A percentile compares a stretch with the other conserved stretches of the same genome.
These are phyloP conservation scores for Phycomyces nitens DNA, from an alignment of 192 early-diverging fungal genomes.

Conservation along the genomic window DNA sequence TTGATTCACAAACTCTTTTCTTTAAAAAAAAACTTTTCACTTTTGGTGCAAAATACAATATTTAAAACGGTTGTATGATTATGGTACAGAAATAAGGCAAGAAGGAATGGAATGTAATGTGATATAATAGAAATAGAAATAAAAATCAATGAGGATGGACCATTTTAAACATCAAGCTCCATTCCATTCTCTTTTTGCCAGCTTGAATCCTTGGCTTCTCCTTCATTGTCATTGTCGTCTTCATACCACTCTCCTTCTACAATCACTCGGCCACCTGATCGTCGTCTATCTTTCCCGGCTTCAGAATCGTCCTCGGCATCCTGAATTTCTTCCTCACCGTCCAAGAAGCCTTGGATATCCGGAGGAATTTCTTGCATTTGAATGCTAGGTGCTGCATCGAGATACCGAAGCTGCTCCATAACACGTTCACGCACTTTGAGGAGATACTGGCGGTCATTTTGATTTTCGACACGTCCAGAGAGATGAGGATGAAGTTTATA, in stretches of 20 bases:
- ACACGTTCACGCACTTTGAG: conserved; percentile 65
- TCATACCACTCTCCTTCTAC: conserved; percentile 37
- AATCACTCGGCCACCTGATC: conserved; percentile 10
- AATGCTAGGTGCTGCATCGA: conserved; percentile 89
- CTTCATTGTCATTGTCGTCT: conserved; percentile 36
- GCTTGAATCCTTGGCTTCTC: conserved; percentile 20
- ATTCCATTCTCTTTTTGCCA: conserved; percentile 5
- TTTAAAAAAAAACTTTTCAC: too few species aligned
- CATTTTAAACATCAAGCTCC: neutral
- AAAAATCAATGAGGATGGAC: too few species aligned
- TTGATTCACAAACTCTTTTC: too few species aligned
- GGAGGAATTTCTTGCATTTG: conserved; percentile 91
- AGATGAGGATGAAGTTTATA: conserved; percentile 86
- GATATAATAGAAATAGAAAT: too few species aligned
- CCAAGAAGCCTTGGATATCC: conserved; percentile 52
- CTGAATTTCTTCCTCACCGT: conserved; percentile 52
- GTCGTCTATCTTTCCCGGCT: conserved; percentile 23
- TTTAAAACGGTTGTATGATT: too few species aligned
- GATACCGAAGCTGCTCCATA: conserved; percentile 82
- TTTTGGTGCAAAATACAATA: too few species aligned
- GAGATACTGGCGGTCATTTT: conserved; percentile 83
- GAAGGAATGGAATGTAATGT: too few species aligned
- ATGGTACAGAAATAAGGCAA: too few species aligned
- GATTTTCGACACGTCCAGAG: conserved; percentile 78
- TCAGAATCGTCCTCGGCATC: conserved; percentile 41